Evolutionary conservation across 1,139 yeast species (phyloP), one percentile per base, ranked within the genome.

Genomic region (Insectozyma bohioensis): DNA sequence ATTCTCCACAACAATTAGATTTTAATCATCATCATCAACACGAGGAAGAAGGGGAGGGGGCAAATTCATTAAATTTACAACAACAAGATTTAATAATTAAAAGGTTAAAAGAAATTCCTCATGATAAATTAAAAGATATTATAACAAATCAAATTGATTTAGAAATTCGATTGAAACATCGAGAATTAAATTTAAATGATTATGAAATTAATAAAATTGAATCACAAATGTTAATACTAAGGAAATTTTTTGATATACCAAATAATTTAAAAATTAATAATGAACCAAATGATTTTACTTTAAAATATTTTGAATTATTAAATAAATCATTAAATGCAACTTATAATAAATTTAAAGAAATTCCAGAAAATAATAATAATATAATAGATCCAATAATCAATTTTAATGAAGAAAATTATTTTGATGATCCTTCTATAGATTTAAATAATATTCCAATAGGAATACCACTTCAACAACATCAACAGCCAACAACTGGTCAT

Each of bases 111-210:
- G 50, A 51, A 15, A 57, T 67, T 5, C 72, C 74, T 0, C 43
- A 58, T n/a, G 63, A 61, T 7, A 57, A 64, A 35, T 54, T 69
- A 23, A 59, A 63, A 38, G 64, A 61, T 20, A 62, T 68, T 14
- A 52, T 68, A 20, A 67, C 64, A 39, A 66, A 67, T 37, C 80
- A 78, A 52, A 67, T 85, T 20, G 86, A 84, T 52, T 56, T 83
- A 35, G 94, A 85, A 52, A 79, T 84, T 11, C 56, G 85, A 30
- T 62, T 84, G 41, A 83, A 81, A 43, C 88, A 83, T 54, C 72
- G 79, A 37, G 90, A 85, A 52, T 61, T 79, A 31, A 63, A 68
- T 16, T 55, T 71, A 27, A 70, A 83, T 4, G 78, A 80, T 40
- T 73, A 72, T 39, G 90, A 84, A 48, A 70, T 81, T 8, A 74